Evolutionary conservation across 495 filamentous ascomycete genomes (phyloP), one percentile per base, ranked within the genome.

Genomic region (Penicillium coprophilum): DNA sequence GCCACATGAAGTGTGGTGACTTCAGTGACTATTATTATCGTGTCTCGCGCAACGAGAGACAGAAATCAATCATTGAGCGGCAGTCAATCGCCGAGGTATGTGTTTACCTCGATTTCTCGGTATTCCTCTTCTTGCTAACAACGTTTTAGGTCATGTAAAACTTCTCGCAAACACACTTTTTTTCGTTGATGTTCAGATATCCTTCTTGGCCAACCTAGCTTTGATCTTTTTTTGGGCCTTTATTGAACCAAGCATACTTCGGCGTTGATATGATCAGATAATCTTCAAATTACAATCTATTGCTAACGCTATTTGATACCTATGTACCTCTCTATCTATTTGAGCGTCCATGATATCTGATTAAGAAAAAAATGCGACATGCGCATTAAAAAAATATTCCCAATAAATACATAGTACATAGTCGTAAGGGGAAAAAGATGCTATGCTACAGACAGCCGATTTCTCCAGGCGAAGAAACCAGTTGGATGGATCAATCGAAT

Each of bases 11-110:
- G 64, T 93, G 90, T 70, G 84, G 83, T n/a, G 94, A 97, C 62
- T 97, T 96, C 70, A 88, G 86, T 58, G 95, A 97, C 69, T 83
- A 86, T 63, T 99, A 97, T 60, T 97, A 85, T 59, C 84, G 91
- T 1, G 88, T 99, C 17, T 86, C 80, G 54, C 80, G 93, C 38
- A 87, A 95, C 66, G 87, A 89, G 61, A 85, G 81, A 68, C 91
- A 97, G 71, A 96, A 94, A 69, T 94, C 88, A 39, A 81, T 85
- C 32, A 97, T 97, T 64, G 82, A 88, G 73, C 75, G 81, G 66
- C 86, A 93, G 71, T 83, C 79, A 0, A 85, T 86, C 68, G 76
- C 76, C 32, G 81, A 84, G 68, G 82, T 86, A 63, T 56, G 69
- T 66, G 55, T 20, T 56, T 17, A 7, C 30, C 10, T 7, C 6